These are phyloP conservation scores for Talaromyces sp. DNA, from an alignment of 2,329 filamentous ascomycete species.

Conservation along the genomic window DNA sequence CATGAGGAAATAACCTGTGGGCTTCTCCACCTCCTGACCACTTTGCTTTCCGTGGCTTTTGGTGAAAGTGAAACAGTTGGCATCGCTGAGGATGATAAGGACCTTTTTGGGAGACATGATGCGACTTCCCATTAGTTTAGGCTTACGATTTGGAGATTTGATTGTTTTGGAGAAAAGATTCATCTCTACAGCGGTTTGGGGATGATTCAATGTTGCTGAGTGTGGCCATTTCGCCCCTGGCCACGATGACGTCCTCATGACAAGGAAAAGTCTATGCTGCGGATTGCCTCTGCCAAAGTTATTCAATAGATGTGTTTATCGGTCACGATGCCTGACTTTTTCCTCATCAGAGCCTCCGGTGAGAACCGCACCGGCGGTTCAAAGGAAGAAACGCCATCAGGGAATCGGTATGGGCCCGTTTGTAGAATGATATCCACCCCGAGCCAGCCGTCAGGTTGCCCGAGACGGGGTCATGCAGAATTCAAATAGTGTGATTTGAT, in stretches of 20 bases:
- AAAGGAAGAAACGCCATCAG: background rate
- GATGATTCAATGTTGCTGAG: background rate
- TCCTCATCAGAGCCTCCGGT: background rate
- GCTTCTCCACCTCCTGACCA: conserved; percentile 22
- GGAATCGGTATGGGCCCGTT: background rate
- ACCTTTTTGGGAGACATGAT: conserved; percentile 31
- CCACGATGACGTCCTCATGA: conserved; percentile 2
- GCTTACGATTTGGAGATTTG: background rate
- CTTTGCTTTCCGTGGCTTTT: conserved; percentile 20
- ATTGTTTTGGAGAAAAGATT: background rate
- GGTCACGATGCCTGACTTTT: background rate
- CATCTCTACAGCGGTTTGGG: background rate
- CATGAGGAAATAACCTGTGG: conserved; percentile 34
- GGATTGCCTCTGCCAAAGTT: background rate
- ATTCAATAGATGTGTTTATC: background rate
- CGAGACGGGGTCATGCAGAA: background rate
- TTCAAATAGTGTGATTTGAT: background rate
- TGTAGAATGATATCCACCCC: background rate
- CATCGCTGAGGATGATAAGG: conserved; percentile 42
- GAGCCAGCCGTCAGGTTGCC: background rate
- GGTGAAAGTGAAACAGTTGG: conserved; percentile 31
- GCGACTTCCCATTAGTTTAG: background rate
- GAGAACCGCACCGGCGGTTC: background rate
- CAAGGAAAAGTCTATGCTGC: background rate
- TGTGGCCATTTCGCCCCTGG: background rate